Base-by-base conservation (phyloP, 2,329 filamentous ascomycete species). In the Leptosphaerulina australis region DNA sequence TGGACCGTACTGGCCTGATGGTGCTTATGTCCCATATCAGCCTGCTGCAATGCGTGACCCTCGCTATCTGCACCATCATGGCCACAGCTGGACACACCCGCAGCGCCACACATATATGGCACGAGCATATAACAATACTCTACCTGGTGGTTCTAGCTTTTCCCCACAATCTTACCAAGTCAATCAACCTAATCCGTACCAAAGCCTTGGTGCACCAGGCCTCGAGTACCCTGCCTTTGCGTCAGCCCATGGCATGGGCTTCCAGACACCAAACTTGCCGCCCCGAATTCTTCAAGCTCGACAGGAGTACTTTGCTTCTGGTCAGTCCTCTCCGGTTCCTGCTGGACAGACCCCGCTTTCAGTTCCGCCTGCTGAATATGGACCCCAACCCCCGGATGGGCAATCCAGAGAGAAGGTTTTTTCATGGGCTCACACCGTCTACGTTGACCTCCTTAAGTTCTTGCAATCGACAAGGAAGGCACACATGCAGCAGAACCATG, bases 381-480 rank as follows among this genome's bases (percentile, higher is more conserved):
- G 72, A 2, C 57, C 74, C 3, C 66, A 70, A n/a, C 76, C 76
- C 12, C 65, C 68, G 5, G 76, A 77, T 56, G 75, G 70, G 3
- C 70, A 73, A 43, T 69, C 71, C 35, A 66, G 76, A 25, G 78
- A 80, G 50, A 72, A 67, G 44, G 73, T 76, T 12, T 80, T 77
- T 63, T 70, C 70, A 15, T 76, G 74, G 76, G 76, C 72, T 12
- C 69, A 76, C 54, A 72, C 76, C 25, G 76, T 78, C 18, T 81
- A 80, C 52, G 70, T 78, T 31, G 76, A 80, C 44, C 70, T 79
- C 12, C 69, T 80, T 34, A 77, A 69, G 33, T 79, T 73, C 59
- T 69, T 80, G 5, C 76, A 80, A 50, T 74, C 76, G 20, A 76
- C 74, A 3, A 66, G 75, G 14, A 76, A 75, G 38, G 63, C 68